phyloP scores from a whole-genome alignment of 805 yeast genomes.

The Starmerella stigmatis region DNA sequence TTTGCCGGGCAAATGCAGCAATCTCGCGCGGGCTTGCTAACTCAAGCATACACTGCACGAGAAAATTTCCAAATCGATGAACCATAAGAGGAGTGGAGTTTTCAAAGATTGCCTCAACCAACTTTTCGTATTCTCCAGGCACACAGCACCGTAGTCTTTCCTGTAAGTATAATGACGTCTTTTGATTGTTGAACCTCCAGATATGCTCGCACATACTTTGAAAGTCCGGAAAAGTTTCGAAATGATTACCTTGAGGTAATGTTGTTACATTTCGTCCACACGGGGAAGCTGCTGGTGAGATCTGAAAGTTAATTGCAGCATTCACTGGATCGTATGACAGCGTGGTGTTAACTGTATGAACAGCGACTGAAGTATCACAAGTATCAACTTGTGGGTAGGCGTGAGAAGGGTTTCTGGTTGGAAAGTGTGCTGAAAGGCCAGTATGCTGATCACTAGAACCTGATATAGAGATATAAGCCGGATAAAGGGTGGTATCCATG shows the following conservation, averaged over 20 bases:
- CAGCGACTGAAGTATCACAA: too few species aligned
- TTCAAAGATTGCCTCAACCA: slow-evolving; percentile 28
- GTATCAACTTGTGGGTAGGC: too few species aligned
- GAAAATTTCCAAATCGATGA: slow-evolving; percentile 36
- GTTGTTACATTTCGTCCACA: too few species aligned
- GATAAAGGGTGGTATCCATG: not conserved
- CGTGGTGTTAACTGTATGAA: not conserved
- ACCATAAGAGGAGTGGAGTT: slow-evolving; percentile 31
- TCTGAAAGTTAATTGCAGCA: not conserved
- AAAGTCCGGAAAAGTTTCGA: not conserved
- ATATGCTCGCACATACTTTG: slow-evolving; percentile 9
- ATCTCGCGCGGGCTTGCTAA: slow-evolving; percentile 25
- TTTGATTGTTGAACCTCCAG: slow-evolving; percentile 31
- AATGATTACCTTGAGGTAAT: not conserved
- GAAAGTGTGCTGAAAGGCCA: too few species aligned
- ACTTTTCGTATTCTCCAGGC: slow-evolving; percentile 27
- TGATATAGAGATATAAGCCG: too few species aligned
- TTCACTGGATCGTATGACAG: not conserved
- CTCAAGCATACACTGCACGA: slow-evolving; percentile 35
- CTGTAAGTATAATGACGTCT: slow-evolving; percentile 35
- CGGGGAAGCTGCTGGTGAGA: not conserved
- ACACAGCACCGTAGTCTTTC: slow-evolving; percentile 31
- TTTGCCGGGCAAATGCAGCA: slow-evolving; percentile 25
- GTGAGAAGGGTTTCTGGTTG: too few species aligned
- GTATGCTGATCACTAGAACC: too few species aligned